Base-by-base conservation (phyloP, 768 basidiomycete genomes). In the Candolleomyces aberdarensis region DNA sequence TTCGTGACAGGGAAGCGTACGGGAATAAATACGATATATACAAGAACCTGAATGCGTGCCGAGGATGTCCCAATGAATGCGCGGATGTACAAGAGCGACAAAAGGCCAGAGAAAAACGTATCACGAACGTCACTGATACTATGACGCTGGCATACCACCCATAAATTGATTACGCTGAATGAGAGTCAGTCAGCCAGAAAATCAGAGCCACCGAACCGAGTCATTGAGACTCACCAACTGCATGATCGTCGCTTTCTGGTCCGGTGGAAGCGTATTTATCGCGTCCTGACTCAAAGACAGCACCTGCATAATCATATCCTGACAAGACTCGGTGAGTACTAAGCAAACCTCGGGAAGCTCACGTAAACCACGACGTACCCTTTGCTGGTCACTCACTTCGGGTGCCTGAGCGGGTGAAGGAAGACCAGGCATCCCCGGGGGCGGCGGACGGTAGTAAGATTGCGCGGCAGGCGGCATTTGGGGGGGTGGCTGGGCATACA, bases 241-340 rank as follows among this genome's bases (percentile, higher is more conserved):
- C 72, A 91, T 80, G 31, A 98, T 92, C 11, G 92, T 88, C 0
- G 83, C 81, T 39, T 89, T 81, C 66, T 96, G 94, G 1, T 81
- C 79, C 5, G 91, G 88, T 31, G 93, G 91, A 53, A 97, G 75
- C 8, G 83, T 83, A 51, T 86, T 87, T 63, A 98, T 91, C 71
- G 96, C 94, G 49, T 91, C 93, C 50, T 80, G 86, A 1, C 89
- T 88, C 69, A 98, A 72, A 62, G 80, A 83, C 36, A 98, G 76
- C 0, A 98, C 94, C 76, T 95, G 94, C 74, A 93, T 81, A 57
- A 97, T 71, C 87, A 96, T 91, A 39, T 83, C 81, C 91, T 91
- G 66, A 56, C 55, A 43, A 53, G 44, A 55, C 13, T 3, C 49
- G 26, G 17, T 31, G 19, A 20, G 19, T 29, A 15, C 20, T 47